Evolutionary conservation across 2,329 filamentous ascomycete genomes (phyloP).

Genomic region (Fusarium sp.): DNA sequence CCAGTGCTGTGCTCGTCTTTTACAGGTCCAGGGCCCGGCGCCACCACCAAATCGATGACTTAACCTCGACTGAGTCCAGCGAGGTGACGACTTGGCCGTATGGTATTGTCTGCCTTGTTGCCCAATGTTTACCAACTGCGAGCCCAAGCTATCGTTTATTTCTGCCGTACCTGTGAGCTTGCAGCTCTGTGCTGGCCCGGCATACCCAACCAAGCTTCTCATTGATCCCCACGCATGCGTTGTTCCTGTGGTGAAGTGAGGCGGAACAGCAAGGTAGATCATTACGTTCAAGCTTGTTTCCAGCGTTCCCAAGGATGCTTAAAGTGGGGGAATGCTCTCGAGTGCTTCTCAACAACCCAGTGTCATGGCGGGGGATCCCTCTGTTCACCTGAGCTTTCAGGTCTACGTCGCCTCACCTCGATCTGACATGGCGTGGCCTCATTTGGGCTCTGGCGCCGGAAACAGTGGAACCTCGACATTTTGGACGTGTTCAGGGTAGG

Average conservation of each 20-base stretch:
- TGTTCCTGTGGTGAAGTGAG: conserved; percentile 8
- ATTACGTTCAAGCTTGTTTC: conserved; percentile 1
- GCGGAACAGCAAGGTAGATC: conserved; percentile 3
- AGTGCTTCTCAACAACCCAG: neutral
- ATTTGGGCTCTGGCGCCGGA: neutral
- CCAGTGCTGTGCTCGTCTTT: conserved; percentile 1
- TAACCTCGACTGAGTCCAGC: conserved; percentile 1
- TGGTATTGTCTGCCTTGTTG: neutral
- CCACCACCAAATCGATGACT: conserved; percentile 28
- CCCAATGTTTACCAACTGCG: neutral
- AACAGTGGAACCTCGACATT: conserved; percentile 1
- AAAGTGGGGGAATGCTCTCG: conserved; percentile 7
- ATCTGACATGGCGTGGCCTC: conserved; percentile 10
- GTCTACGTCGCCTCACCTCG: conserved; percentile 1
- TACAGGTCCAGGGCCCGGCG: conserved; percentile 1
- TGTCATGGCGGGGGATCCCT: conserved; percentile 19
- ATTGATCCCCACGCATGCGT: neutral
- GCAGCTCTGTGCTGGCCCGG: conserved; percentile 3
- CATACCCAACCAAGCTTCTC: neutral
- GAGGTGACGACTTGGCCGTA: neutral
- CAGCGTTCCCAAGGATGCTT: neutral
- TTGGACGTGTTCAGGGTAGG: neutral
- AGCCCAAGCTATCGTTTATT: neutral
- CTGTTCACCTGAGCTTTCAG: neutral
- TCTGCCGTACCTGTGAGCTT: neutral